Percentiles rank a stretch among this genome's conserved stretches.
Conservation (phyloP, 805 yeast species). For the Lachancea sp. region DNA sequence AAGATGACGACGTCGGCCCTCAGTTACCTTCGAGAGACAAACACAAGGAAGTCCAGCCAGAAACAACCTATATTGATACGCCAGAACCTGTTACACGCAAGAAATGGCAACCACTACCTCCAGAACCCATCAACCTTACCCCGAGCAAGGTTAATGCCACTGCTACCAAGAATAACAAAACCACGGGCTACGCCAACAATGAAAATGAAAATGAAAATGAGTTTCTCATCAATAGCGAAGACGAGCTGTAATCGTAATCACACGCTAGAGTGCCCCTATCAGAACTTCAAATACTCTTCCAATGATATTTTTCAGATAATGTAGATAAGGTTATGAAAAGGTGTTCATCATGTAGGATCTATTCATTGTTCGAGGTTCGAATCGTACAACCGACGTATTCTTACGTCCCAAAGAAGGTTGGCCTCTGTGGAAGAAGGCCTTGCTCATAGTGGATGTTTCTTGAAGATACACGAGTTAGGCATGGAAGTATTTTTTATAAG, state of each 20-base stretch:
- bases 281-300: conserved; percentile 10
- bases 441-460: too few species aligned
- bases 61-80: conserved; percentile 30
- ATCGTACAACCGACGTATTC: conserved; percentile 4
- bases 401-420: conserved; percentile 2
- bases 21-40: conserved; percentile 25
- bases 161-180: conserved; percentile 2
- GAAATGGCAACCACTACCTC: conserved; percentile 26
- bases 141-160: conserved; percentile 24
- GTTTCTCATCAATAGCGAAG: conserved; percentile 30
- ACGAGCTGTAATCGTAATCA: conserved; percentile 18
- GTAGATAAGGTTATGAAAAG: conserved; percentile 30
- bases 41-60: conserved; percentile 22
- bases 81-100: conserved; percentile 23
- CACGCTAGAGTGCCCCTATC: conserved; percentile 4
- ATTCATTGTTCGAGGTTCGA: not conserved
- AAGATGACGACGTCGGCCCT: conserved; percentile 31
- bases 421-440: too few species aligned
- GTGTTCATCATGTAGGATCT: conserved; percentile 22
- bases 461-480: too few species aligned
- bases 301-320: conserved; percentile 30
- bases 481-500: too few species aligned
- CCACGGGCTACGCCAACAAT: conserved; percentile 7
- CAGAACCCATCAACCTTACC: conserved; percentile 22
- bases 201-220: conserved; percentile 28